Conservation (phyloP, 352 stramenopile genomes). For the Globisporangium middletonii region DNA sequence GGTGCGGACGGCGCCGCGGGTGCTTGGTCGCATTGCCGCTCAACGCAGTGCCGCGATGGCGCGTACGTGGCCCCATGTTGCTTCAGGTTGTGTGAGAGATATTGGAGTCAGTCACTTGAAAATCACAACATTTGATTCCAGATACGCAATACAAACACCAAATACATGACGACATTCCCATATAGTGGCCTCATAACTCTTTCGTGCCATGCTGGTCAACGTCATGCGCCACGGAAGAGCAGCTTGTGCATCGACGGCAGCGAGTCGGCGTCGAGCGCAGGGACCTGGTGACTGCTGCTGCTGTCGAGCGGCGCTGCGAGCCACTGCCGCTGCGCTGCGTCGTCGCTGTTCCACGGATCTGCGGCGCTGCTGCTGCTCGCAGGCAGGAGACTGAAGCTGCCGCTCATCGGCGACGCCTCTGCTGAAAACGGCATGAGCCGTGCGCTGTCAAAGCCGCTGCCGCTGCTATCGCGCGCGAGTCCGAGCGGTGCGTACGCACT, state of each 20-base stretch:
- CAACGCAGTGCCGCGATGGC: not conserved
- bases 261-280: conserved; percentile 24
- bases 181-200: too few relatives aligned
- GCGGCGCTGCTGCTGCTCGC: not conserved
- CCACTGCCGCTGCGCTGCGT: conserved; percentile 6
- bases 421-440: not conserved
- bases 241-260: conserved; percentile 63
- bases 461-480: too few relatives aligned
- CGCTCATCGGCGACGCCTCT: conserved; percentile 2
- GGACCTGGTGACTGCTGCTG: too few relatives aligned
- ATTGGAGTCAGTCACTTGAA: too few relatives aligned
- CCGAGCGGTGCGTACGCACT: not conserved
- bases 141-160: too few relatives aligned
- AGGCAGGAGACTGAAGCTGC: too few relatives aligned
- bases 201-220: too few relatives aligned
- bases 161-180: too few relatives aligned
- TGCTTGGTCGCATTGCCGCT: not conserved
- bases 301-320: not conserved
- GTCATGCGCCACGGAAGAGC: conserved; percentile 23
- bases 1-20: not conserved
- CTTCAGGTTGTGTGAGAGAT: too few relatives aligned
- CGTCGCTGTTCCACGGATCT: conserved; percentile 7
- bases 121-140: too few relatives aligned
- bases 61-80: too few relatives aligned
- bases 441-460: too few relatives aligned